Conservation (phyloP, 2,329 filamentous ascomycete genomes). For the Ophiobolus disseminans region DNA sequence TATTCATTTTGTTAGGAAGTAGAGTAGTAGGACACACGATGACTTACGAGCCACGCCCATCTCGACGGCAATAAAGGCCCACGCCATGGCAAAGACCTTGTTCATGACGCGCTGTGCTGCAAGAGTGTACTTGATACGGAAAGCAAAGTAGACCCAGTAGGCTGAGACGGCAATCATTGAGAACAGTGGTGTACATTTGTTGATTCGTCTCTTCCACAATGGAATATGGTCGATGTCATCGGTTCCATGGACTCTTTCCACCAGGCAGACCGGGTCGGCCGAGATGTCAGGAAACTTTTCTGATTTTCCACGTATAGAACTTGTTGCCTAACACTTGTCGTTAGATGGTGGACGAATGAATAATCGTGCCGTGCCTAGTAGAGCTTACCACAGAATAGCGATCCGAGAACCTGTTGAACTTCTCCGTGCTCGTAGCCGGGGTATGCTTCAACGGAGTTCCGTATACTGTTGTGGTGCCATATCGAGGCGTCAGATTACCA, state of each 20-base stretch:
- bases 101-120: constrained; percentile 4
- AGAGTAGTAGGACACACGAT: background rate
- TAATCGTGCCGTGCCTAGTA: too few relatives aligned
- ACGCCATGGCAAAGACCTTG: constrained; percentile 9
- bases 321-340: constrained; percentile 1
- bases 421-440: constrained; percentile 7
- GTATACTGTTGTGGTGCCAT: constrained; percentile 10
- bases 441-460: constrained; percentile 10
- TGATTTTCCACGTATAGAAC: background rate
- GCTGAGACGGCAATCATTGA: constrained; percentile 7
- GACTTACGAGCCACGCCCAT: constrained; percentile 11
- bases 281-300: constrained; percentile 5
- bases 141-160: constrained; percentile 13
- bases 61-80: constrained; percentile 12
- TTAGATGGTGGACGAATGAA: too few relatives aligned
- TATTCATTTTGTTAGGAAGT: background rate
- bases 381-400: background rate
- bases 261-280: constrained; percentile 9
- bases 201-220: constrained; percentile 8
- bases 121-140: constrained; percentile 13
- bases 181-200: constrained; percentile 10
- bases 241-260: constrained; percentile 8
- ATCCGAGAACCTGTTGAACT: background rate
- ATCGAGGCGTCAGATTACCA: constrained; percentile 8
- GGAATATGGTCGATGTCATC: constrained; percentile 14